Evolutionary conservation across 1,284 basidiomycete species (phyloP).

Genomic region (Sporisorium reilianum): DNA sequence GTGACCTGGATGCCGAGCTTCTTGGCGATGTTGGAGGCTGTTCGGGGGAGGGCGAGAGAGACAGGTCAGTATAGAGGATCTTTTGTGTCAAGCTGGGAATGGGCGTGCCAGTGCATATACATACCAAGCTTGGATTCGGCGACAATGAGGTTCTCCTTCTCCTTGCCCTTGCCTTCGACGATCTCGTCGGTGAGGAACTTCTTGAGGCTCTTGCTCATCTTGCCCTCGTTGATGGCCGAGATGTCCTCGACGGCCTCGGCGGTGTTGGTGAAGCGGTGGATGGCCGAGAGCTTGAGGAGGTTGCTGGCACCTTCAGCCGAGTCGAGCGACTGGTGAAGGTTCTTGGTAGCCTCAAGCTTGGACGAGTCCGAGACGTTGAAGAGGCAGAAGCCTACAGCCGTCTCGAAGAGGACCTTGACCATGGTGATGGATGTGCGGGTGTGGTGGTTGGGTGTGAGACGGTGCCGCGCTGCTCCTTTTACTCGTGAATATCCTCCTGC

Average conservation of each 20-base stretch:
- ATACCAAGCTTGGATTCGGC: constrained; percentile 90
- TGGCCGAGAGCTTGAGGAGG: constrained; percentile 83
- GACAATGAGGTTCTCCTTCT: constrained; percentile 81
- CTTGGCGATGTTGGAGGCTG: constrained; percentile 81
- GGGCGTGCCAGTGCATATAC: constrained; percentile 61
- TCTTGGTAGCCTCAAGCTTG: constrained; percentile 81
- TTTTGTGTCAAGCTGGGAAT: neutral
- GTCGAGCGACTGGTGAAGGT: constrained; percentile 92
- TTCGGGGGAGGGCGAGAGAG: neutral
- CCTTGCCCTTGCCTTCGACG: constrained; percentile 86
- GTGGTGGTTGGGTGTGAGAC: neutral
- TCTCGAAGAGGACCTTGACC: constrained; percentile 69
- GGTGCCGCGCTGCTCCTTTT: constrained; percentile 10
- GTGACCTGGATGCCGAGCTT: constrained; percentile 91
- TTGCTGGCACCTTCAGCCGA: constrained; percentile 90
- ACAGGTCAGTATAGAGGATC: constrained; percentile 12
- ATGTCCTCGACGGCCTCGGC: constrained; percentile 99
- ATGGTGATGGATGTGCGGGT: constrained; percentile 37
- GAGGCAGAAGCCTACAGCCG: constrained; percentile 84
- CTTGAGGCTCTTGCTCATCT: constrained; percentile 90
- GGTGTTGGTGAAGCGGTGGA: constrained; percentile 96
- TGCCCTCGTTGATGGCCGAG: constrained; percentile 89
- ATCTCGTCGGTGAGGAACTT: constrained; percentile 92
- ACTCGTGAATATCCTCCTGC: constrained; percentile 8
- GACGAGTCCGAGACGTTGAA: constrained; percentile 94